Evolutionary conservation across 192 early-diverging fungal genomes (phyloP).

Genomic region (Allomyces arbusculus): DNA sequence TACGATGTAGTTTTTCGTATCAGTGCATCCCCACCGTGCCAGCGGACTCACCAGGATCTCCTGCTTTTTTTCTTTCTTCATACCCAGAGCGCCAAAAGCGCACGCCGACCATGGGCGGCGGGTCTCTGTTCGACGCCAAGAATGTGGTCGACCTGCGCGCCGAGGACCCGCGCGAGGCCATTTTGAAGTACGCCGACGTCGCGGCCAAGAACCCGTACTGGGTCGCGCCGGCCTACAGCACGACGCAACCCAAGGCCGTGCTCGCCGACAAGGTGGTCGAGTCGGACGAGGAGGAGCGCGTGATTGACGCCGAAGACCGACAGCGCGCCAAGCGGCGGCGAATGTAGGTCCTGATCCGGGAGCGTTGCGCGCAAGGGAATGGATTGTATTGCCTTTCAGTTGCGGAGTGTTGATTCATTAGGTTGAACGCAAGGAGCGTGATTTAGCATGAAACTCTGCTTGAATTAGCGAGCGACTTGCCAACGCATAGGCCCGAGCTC

Average conservation of each 20-base stretch:
- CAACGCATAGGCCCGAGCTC: too few relatives aligned
- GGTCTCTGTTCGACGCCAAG: conserved; percentile 6
- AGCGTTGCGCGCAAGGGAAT: too few relatives aligned
- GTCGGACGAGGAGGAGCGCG: conserved; percentile 19
- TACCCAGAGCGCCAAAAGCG: background rate
- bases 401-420: too few relatives aligned
- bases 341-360: too few relatives aligned
- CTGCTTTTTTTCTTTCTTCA: background rate
- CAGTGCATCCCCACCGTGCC: conserved; percentile 8
- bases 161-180: conserved; percentile 81
- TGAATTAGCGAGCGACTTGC: too few relatives aligned
- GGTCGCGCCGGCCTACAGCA: conserved; percentile 32
- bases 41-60: background rate
- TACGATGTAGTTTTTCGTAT: conserved; percentile 8
- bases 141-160: conserved; percentile 26
- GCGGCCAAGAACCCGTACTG: conserved; percentile 35
- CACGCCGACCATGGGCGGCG: background rate
- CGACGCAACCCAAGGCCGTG: conserved; percentile 19
- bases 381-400: too few relatives aligned
- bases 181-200: conserved; percentile 63
- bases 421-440: too few relatives aligned
- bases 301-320: background rate
- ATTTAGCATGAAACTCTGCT: too few relatives aligned
- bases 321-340: background rate
- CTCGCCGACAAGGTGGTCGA: conserved; percentile 26